phyloP scores from a whole-genome alignment of 805 yeast species.

The Tetrapisispora fleetii region DNA sequence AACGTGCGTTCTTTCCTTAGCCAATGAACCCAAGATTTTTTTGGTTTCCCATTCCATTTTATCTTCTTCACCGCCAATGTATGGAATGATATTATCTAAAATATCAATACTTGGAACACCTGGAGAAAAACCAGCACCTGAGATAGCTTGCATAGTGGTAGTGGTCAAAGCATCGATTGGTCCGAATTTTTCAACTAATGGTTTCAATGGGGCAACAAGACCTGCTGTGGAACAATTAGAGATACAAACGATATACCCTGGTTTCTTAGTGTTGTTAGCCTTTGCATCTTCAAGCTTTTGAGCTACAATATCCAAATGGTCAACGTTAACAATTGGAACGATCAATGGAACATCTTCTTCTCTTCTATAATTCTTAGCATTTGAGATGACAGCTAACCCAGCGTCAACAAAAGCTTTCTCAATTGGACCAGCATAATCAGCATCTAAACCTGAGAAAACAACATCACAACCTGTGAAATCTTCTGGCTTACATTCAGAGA shows the following conservation, averaged over 20 bases:
- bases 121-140: conserved; percentile 97
- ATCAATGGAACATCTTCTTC: conserved; percentile 79
- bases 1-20: conserved; percentile 44
- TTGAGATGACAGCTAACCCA: conserved; percentile 80
- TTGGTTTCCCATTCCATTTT: conserved; percentile 98
- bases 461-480: conserved; percentile 83
- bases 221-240: conserved; percentile 99
- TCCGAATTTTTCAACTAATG: conserved; percentile 83
- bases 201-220: conserved; percentile 90
- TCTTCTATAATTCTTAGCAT: conserved; percentile 94
- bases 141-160: conserved; percentile 92
- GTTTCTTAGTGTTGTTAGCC: conserved; percentile 43
- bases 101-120: conserved; percentile 95
- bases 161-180: conserved; percentile 81
- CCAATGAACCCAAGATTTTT: conserved; percentile 70
- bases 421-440: conserved; percentile 86
- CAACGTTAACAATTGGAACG: conserved; percentile 92
- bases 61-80: conserved; percentile 93
- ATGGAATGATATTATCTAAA: conserved; percentile 90
- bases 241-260: conserved; percentile 87
- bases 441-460: conserved; percentile 89
- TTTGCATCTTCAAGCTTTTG: conserved; percentile 40
- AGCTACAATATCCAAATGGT: conserved; percentile 69
- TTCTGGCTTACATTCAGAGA: conserved; percentile 67
- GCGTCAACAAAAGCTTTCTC: conserved; percentile 75